A percentile compares a stretch with the other conserved stretches of the same genome.
phyloP scores from a whole-genome alignment of 495 filamentous ascomycete genomes.

The Penicillium bovifimosum region DNA sequence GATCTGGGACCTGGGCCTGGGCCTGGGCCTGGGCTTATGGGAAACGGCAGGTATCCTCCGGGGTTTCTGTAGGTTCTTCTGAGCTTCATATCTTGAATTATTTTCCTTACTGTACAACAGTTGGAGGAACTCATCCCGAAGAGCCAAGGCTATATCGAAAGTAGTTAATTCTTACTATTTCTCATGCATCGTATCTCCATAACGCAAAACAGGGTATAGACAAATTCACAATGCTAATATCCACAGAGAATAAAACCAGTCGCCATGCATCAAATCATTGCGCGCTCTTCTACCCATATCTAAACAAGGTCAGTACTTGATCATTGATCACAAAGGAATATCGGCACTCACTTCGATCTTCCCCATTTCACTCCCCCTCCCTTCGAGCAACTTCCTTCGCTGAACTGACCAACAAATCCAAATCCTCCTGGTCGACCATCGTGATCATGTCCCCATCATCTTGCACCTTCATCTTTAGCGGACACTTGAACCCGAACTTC shows the following conservation, averaged over 20 bases:
- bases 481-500: slow-evolving; percentile 70
- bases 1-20: no score
- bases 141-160: no score
- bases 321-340: neutral
- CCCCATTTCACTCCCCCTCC: slow-evolving; percentile 74
- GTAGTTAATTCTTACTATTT: neutral
- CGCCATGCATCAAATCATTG: slow-evolving; percentile 25
- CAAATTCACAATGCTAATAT: slow-evolving; percentile 18
- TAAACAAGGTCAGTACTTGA: slow-evolving; percentile 25
- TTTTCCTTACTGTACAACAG: no score
- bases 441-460: slow-evolving; percentile 93
- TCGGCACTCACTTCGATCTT: slow-evolving; percentile 82
- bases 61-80: no score
- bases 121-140: no score
- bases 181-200: slow-evolving; percentile 7
- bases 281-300: slow-evolving; percentile 62
- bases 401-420: slow-evolving; percentile 72
- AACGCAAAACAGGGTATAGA: slow-evolving; percentile 20
- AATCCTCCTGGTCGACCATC: slow-evolving; percentile 92
- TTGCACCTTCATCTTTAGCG: slow-evolving; percentile 78
- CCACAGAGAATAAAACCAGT: neutral
- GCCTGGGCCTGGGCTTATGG: no score
- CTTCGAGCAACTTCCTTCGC: slow-evolving; percentile 63
- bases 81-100: no score
- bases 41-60: no score